Conservation (phyloP, 106 monocot genomes). For the Platanthera guangdongensis region DNA sequence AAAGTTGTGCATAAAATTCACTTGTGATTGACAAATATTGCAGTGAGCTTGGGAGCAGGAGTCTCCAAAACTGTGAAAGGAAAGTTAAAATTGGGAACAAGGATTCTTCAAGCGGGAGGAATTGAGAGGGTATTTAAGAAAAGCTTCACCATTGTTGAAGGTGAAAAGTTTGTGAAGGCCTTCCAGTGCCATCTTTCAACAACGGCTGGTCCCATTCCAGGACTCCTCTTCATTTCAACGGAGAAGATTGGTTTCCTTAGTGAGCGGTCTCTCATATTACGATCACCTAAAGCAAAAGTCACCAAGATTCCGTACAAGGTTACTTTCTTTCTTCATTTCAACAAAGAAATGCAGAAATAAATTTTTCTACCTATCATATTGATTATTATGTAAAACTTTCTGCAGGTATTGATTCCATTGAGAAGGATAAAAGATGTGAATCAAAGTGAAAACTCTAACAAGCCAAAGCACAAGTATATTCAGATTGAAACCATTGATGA, state of each 20-base stretch:
- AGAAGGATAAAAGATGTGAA: conserved; percentile 32
- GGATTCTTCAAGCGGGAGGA: conserved; percentile 31
- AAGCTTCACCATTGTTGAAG: conserved; percentile 17
- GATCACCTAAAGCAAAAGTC: conserved; percentile 18
- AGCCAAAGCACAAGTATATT: conserved; percentile 47
- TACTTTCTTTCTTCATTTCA: neutral
- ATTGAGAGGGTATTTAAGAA: conserved; percentile 22
- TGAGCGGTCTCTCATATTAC: conserved; percentile 20
- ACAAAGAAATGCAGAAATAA: neutral
- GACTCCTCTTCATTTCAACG: conserved; percentile 37
- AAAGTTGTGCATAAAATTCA: neutral
- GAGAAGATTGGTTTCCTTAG: conserved; percentile 37
- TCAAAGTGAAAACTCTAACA: conserved; percentile 29
- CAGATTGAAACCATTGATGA: conserved; percentile 46
- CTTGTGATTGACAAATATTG: neutral
- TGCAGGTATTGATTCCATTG: conserved; percentile 40
- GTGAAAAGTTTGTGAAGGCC: conserved; percentile 29
- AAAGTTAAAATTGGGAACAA: conserved; percentile 31
- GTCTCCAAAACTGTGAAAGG: conserved; percentile 37
- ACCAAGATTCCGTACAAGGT: conserved; percentile 28
- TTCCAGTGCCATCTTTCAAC: conserved; percentile 33
- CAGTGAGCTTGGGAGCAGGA: conserved; percentile 29
- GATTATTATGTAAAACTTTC: neutral
- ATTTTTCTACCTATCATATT: neutral
- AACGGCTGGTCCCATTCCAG: conserved; percentile 42